Conservation (phyloP, 805 yeast species). For the Starmera dryadoides region DNA sequence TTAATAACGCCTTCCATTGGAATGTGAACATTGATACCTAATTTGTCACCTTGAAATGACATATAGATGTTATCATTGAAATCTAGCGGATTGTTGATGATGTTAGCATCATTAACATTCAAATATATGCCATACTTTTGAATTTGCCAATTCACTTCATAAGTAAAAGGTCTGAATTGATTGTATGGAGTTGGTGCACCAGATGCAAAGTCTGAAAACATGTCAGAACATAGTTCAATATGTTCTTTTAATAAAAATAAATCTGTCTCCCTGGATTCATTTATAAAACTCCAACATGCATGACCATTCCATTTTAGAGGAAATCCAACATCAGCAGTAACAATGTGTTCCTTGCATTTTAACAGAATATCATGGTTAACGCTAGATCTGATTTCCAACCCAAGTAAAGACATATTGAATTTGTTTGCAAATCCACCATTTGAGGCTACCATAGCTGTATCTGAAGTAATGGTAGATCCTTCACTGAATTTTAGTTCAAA, state of each 20-base stretch:
- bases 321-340: constrained; percentile 52
- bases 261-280: constrained; percentile 43
- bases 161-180: constrained; percentile 64
- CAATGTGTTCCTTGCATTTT: constrained; percentile 47
- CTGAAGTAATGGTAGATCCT: constrained; percentile 41
- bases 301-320: constrained; percentile 83
- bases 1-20: constrained; percentile 54
- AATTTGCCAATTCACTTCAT: constrained; percentile 54
- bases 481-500: constrained; percentile 58
- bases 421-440: constrained; percentile 48
- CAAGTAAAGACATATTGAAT: constrained; percentile 36
- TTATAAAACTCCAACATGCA: constrained; percentile 58
- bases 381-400: constrained; percentile 68
- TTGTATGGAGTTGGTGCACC: constrained; percentile 72
- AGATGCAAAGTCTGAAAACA: constrained; percentile 67
- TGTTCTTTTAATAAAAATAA: constrained; percentile 79
- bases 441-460: constrained; percentile 46
- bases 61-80: constrained; percentile 72
- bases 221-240: constrained; percentile 60
- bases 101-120: constrained; percentile 82
- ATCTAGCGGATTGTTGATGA: constrained; percentile 84
- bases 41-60: constrained; percentile 58
- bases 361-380: constrained; percentile 83
- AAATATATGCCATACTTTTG: constrained; percentile 53
- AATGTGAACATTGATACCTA: constrained; percentile 39